Base-by-base conservation (phyloP, 2,329 filamentous ascomycete species). In the Cryphonectria radicalis region DNA sequence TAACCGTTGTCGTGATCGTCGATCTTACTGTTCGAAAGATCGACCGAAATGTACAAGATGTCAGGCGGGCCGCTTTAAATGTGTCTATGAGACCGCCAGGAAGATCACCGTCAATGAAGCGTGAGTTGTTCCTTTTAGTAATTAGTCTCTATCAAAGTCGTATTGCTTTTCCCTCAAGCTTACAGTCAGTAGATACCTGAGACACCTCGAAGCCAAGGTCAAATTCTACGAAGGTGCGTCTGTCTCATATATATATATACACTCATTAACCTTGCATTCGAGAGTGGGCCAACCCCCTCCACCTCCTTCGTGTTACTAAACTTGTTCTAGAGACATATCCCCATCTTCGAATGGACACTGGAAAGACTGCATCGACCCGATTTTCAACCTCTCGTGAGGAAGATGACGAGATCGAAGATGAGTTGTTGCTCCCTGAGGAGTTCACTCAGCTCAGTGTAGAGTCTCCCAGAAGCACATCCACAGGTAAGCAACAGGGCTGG, bases 1-100 rank as follows among this genome's bases (percentile, higher is more conserved):
- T 68, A 73, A 80, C 1, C 75, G 77, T 22, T 82, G 81, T 69
- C 78, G 81, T 6, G 76, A 78, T 35, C 76, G 80, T 14, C 77
- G 79, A 5, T 80, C 79, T 0, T 80, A 77, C 57, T 82, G 81
- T 74, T 81, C 79, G 25, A 82, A 81, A 67, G 79, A 82, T 17
- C 79, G 78, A 63, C 81, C 81, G 1, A 75, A 72, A 28, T 82
- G 81, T 63, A 77, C 77, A 37, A 73, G 80, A 68, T 82, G 81
- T 65, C 77, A 77, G 32, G 78, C 79, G 22, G 73, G 75, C 43
- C 75, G 75, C 1, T 69, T 79, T 14, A 74, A 73, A 42, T 82
- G 81, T 63, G 70, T 77, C n/a, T 82, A 82, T 60, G 80, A 79
- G 60, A 79, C 77, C 55, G 76, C 79, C 3, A 75, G 81, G 13